phyloP scores from a whole-genome alignment of 257 asterid genomes.

The Ligustrum vulgare region DNA sequence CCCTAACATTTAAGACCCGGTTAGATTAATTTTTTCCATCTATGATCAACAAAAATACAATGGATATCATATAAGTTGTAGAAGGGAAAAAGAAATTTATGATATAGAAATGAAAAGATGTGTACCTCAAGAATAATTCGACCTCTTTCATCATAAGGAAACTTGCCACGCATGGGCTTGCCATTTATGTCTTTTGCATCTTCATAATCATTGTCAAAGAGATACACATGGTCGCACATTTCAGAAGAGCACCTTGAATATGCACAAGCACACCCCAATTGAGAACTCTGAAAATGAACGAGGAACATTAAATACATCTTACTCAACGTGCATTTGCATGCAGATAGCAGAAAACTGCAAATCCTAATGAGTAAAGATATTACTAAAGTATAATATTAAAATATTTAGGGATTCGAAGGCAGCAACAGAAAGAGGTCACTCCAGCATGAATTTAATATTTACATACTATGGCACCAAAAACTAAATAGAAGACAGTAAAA shows the following conservation, averaged over 20 bases:
- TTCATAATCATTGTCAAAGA: constrained; percentile 86
- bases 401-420: constrained; percentile 3
- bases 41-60: constrained; percentile 19
- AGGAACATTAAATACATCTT: constrained; percentile 18
- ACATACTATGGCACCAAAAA: not conserved
- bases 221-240: constrained; percentile 86
- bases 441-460: not conserved
- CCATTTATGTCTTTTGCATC: constrained; percentile 93
- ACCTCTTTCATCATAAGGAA: constrained; percentile 91
- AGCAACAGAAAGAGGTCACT: not conserved
- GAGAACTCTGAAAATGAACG: constrained; percentile 59
- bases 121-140: constrained; percentile 94
- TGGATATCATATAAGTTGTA: not conserved
- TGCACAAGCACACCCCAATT: constrained; percentile 84
- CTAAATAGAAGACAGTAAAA: not conserved
- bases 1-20: not conserved
- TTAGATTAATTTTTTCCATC: not conserved
- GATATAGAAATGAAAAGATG: constrained; percentile 21
- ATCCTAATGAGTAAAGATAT: constrained; percentile 3
- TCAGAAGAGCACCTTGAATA: constrained; percentile 65
- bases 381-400: not conserved
- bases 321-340: constrained; percentile 17
- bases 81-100: constrained; percentile 6
- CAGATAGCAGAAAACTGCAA: constrained; percentile 11
- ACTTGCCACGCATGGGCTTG: constrained; percentile 85